phyloP scores from a whole-genome alignment of 306 rosid genomes.

The Comarum palustre region DNA sequence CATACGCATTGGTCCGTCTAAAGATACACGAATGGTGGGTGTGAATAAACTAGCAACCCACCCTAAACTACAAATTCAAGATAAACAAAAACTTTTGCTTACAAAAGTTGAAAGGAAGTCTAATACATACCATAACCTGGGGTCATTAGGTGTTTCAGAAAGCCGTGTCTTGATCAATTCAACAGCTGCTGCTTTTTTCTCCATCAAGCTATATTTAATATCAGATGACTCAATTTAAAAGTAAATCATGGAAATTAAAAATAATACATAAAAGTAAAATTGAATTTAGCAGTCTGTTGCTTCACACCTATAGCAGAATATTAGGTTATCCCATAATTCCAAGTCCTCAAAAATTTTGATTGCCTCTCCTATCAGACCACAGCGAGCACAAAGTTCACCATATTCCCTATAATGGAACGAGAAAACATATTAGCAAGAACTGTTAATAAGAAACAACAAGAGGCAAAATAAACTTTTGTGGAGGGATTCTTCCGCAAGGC shows the following conservation, averaged over 20 bases:
- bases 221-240: constrained; percentile 22
- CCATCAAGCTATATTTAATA: constrained; percentile 52
- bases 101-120: not conserved
- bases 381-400: constrained; percentile 82
- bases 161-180: constrained; percentile 83
- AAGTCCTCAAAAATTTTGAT: constrained; percentile 77
- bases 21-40: not conserved
- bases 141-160: constrained; percentile 75
- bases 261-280: not conserved
- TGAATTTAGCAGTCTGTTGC: constrained; percentile 5
- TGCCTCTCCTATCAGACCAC: constrained; percentile 94
- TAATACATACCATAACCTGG: constrained; percentile 71
- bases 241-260: constrained; percentile 14
- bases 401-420: constrained; percentile 60
- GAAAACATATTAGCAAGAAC: constrained; percentile 4
- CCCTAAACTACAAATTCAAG: not conserved
- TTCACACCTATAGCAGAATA: constrained; percentile 75
- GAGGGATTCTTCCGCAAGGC: too few species aligned
- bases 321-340: constrained; percentile 96
- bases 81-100: not conserved
- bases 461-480: not conserved
- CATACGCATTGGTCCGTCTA: constrained; percentile 17
- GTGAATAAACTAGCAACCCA: not conserved
- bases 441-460: not conserved
- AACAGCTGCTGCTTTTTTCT: constrained; percentile 95